Evolutionary conservation across 345 rosid species (phyloP), one percentile per base, ranked within the genome.

Genomic region (Pugionium cornutum): DNA sequence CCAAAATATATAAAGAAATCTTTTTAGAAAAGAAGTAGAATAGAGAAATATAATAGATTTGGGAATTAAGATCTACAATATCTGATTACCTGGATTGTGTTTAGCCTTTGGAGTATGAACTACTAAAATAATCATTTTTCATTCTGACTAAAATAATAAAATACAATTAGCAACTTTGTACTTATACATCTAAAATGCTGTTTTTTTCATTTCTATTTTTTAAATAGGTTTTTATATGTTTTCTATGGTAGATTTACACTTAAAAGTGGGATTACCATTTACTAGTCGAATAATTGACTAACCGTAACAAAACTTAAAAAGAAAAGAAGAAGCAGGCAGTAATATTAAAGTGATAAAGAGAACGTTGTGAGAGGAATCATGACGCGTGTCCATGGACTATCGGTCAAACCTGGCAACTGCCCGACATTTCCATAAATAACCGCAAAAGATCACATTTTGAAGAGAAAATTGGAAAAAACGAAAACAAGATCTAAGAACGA

Each of bases 391-490:
- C 55, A 62, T 31, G 34, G 58, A 67, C 64, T 62, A 27, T 1
- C 4, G 66, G 74, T 68, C 74, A 73, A 73, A 66, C 63, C 4
- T 73, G 77, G 77, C 72, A 40, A 73, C 77, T n/a, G 11, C 7
- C n/a, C n/a, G 56, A 73, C 72, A 52, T 50, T 31, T 60, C 62
- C 66, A 66, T 60, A 60, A 66, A 60, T 44, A 45, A 3, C 51
- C 76, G 49, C 11, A 51, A 64, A 63, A 2, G 29, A 36, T 56
- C 52, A 27, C 39, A 11, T 53, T 34, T 5, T 7, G 7, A 40
- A 7, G 0, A 28, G 10, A 36, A 28, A 9, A 26, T n/a, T n/a
- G 6, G 10, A 55, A 6, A n/a, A 29, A 56, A 72, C 5, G 25
- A 37, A 37, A 37, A 3, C 51, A 57, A 57, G 57, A 53, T 62